Conservation (phyloP, 352 stramenopile genomes). For the Phytopythium oedochilum region DNA sequence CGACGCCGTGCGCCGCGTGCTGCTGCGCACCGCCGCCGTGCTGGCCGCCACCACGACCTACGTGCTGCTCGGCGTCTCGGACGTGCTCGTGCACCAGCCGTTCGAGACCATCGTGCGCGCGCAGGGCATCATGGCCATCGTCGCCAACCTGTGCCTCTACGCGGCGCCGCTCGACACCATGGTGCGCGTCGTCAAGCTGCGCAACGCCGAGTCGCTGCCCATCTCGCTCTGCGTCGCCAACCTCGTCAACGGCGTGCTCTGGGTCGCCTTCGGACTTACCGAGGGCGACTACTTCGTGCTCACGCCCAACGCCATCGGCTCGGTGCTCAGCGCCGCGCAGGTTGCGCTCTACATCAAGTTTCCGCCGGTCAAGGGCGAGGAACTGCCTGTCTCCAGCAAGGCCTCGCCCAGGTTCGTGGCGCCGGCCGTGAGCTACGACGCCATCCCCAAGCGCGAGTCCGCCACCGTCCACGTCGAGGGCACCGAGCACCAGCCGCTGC, state of each 20-base stretch:
- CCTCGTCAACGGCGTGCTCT: constrained; percentile 34
- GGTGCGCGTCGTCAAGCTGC: constrained; percentile 29
- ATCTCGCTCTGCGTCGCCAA: constrained; percentile 35
- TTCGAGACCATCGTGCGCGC: constrained; percentile 17
- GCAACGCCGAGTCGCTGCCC: constrained; percentile 35
- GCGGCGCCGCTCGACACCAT: constrained; percentile 40
- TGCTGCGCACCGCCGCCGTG: constrained; percentile 6
- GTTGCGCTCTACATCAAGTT: constrained; percentile 1
- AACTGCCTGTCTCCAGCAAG: background rate
- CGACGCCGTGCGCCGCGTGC: constrained; percentile 17
- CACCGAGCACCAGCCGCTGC: constrained; percentile 16
- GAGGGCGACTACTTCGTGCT: constrained; percentile 31
- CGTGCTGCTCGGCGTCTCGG: constrained; percentile 21
- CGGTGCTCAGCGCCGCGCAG: constrained; percentile 22
- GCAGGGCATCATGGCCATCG: constrained; percentile 32
- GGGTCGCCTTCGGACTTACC: constrained; percentile 37
- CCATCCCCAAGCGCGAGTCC: constrained; percentile 7
- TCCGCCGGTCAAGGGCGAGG: background rate
- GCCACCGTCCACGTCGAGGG: constrained; percentile 8
- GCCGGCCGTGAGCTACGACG: constrained; percentile 9
- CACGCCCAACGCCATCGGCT: constrained; percentile 27
- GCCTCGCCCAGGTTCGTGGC: background rate
- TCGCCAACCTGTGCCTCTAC: constrained; percentile 37
- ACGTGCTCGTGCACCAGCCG: constrained; percentile 18
- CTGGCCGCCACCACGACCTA: constrained; percentile 25